These are phyloP conservation scores for Plasmodium yoelii DNA, from an alignment of 169 alveolate species.

Conservation along the genomic window DNA sequence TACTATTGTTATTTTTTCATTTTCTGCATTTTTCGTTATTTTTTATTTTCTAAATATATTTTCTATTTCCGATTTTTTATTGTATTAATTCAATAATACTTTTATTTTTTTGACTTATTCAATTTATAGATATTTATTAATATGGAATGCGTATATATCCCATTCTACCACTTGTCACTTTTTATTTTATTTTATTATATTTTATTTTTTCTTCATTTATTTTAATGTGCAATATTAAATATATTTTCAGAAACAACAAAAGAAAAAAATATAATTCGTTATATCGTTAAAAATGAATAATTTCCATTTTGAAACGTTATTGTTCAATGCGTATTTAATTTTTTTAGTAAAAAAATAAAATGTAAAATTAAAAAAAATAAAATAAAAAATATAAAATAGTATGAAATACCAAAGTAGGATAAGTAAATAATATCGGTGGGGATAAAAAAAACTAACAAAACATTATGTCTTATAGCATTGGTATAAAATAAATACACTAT, in stretches of 20 bases:
- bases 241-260: too few species aligned
- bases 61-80: background rate
- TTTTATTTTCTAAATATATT: background rate
- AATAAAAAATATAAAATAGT: background rate
- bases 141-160: background rate
- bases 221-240: background rate
- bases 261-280: too few species aligned
- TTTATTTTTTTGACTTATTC: background rate
- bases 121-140: background rate
- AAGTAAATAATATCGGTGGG: background rate
- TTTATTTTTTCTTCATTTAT: background rate
- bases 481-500: too few species aligned
- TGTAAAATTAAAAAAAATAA: background rate
- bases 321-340: too few species aligned
- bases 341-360: background rate
- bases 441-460: constrained; percentile 2
- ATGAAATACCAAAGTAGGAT: background rate
- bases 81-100: background rate
- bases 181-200: background rate
- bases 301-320: background rate
- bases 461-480: background rate
- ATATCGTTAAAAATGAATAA: background rate
- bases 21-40: background rate
- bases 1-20: background rate
- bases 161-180: background rate